phyloP scores from a whole-genome alignment of 148 eudicot genomes.

The Dianthus caryophyllus region DNA sequence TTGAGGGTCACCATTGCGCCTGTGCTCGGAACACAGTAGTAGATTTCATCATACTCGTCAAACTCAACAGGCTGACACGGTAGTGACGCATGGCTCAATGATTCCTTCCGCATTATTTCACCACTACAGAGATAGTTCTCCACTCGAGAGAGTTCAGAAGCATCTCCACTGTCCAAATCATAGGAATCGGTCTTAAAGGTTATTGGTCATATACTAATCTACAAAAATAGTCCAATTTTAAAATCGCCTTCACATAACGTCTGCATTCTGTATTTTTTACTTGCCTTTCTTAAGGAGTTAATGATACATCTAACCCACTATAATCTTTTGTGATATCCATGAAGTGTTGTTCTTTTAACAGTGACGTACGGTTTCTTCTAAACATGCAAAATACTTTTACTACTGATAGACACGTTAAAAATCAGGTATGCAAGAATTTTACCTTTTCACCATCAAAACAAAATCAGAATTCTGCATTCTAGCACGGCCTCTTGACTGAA shows the following conservation, averaged over 20 bases:
- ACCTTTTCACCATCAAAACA: constrained; percentile 68
- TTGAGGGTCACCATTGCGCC: constrained; percentile 71
- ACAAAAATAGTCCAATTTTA: background rate
- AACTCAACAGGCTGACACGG: constrained; percentile 59
- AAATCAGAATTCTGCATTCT: constrained; percentile 72
- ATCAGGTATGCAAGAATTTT: background rate
- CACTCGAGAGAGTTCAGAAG: constrained; percentile 39
- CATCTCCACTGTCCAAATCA: constrained; percentile 48
- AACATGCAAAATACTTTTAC: background rate
- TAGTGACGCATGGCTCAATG: constrained; percentile 52
- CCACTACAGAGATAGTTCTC: constrained; percentile 51
- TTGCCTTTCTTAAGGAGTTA: background rate
- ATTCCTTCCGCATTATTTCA: constrained; percentile 66
- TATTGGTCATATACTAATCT: background rate
- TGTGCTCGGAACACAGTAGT: constrained; percentile 65
- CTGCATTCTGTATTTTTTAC: background rate
- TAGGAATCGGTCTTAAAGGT: background rate
- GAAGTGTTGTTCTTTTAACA: background rate
- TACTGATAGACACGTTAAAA: too few species aligned
- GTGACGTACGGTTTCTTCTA: background rate
- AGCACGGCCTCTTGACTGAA: constrained; percentile 94
- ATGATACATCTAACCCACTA: background rate
- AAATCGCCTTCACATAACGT: background rate
- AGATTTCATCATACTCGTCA: constrained; percentile 33
- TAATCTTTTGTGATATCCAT: too few species aligned